These are phyloP conservation scores for Fusarium nygamai DNA, from an alignment of 2,329 filamentous ascomycete genomes.

Conservation along the genomic window DNA sequence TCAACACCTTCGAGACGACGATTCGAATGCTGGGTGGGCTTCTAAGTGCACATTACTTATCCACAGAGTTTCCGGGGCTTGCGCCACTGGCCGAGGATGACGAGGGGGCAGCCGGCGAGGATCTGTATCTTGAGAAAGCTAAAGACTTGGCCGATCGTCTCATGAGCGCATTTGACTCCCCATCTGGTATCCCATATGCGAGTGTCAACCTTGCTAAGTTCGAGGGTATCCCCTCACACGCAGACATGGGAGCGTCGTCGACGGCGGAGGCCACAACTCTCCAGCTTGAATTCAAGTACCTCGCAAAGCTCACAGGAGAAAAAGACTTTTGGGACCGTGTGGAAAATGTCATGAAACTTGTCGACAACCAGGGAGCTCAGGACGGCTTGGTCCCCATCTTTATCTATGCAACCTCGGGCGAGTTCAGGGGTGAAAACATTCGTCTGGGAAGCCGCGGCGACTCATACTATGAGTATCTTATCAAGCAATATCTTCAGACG, in stretches of 20 bases:
- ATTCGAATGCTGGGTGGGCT: slow-evolving; percentile 97
- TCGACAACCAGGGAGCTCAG: slow-evolving; percentile 81
- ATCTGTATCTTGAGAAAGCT: slow-evolving; percentile 95
- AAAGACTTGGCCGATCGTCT: slow-evolving; percentile 90
- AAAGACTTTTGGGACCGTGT: slow-evolving; percentile 90
- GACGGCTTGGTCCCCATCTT: slow-evolving; percentile 94
- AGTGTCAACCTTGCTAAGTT: slow-evolving; percentile 87
- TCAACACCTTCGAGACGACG: slow-evolving; percentile 97
- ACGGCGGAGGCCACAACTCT: slow-evolving; percentile 93
- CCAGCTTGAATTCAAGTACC: slow-evolving; percentile 96
- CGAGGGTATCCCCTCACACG: slow-evolving; percentile 81
- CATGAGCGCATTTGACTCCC: slow-evolving; percentile 86
- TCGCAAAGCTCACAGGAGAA: slow-evolving; percentile 94
- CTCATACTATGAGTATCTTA: slow-evolving; percentile 98
- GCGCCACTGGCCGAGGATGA: slow-evolving; percentile 79
- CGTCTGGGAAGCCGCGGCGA: slow-evolving; percentile 93
- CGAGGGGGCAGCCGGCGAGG: slow-evolving; percentile 78
- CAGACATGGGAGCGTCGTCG: slow-evolving; percentile 87
- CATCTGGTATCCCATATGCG: slow-evolving; percentile 87
- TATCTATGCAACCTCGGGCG: slow-evolving; percentile 80
- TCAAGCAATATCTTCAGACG: slow-evolving; percentile 98
- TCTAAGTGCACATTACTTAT: slow-evolving; percentile 94
- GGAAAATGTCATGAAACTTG: slow-evolving; percentile 90
- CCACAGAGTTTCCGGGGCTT: slow-evolving; percentile 81
- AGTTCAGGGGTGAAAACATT: slow-evolving; percentile 86